Percentiles rank a stretch among this genome's conserved stretches.
phyloP scores from a whole-genome alignment of 306 rosid species.

The Oemleria cerasiformis region DNA sequence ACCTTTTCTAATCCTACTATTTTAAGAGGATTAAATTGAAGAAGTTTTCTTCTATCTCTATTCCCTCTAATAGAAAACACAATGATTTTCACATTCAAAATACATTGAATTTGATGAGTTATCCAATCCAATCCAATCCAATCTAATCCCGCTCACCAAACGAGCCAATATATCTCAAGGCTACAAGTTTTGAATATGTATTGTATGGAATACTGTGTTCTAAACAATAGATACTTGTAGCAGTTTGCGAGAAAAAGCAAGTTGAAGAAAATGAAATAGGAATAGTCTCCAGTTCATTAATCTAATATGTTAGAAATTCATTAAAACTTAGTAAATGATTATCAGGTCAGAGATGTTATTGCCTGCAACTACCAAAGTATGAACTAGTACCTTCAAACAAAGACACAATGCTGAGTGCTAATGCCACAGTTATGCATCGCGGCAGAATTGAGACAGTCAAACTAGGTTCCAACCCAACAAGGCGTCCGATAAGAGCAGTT shows the following conservation, averaged over 20 bases:
- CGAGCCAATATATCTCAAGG: no score
- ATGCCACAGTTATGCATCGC: constrained; percentile 88
- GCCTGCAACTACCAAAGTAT: neutral
- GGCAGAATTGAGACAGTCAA: constrained; percentile 89
- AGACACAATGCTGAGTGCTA: constrained; percentile 92
- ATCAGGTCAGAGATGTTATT: constrained; percentile 9
- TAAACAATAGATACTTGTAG: neutral
- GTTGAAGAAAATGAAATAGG: neutral
- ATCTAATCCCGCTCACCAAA: no score
- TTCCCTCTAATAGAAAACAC: no score
- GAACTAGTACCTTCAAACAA: constrained; percentile 77
- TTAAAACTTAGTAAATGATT: constrained; percentile 1
- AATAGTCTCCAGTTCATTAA: neutral
- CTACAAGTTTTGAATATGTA: no score
- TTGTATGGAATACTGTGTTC: neutral
- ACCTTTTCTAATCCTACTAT: no score
- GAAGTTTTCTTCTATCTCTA: no score
- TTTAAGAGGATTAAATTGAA: no score
- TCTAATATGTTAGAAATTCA: neutral
- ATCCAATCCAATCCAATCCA: no score
- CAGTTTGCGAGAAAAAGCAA: neutral
- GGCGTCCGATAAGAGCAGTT: constrained; percentile 88
- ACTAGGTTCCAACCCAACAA: constrained; percentile 73
- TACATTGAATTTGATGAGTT: no score
- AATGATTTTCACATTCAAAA: no score